Percentiles rank a stretch among this genome's conserved stretches.
phyloP scores from a whole-genome alignment of 148 eudicot genomes.

The Rhododendron henanense region DNA sequence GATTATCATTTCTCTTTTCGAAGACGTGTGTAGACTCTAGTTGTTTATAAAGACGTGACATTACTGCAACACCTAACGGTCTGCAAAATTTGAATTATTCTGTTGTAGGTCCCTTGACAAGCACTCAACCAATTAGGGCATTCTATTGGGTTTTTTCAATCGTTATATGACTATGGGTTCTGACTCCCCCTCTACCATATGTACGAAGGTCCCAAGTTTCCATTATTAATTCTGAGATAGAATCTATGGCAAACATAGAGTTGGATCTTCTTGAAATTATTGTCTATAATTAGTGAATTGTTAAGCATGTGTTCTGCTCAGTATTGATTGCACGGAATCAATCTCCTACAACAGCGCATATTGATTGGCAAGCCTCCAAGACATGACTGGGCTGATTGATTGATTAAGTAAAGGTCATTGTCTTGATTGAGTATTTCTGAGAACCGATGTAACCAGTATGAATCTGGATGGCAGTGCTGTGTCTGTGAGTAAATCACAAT shows the following conservation, averaged over 20 bases:
- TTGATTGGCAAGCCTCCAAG: neutral
- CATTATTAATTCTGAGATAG: neutral
- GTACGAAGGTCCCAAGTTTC: neutral
- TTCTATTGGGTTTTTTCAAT: neutral
- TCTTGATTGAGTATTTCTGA: neutral
- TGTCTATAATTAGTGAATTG: neutral
- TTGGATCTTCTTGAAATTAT: neutral
- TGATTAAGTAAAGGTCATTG: neutral
- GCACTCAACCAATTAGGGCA: neutral
- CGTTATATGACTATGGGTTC: neutral
- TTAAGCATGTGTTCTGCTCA: neutral
- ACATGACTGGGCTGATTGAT: neutral
- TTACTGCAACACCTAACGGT: neutral
- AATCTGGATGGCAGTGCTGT: neutral
- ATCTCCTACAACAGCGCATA: neutral
- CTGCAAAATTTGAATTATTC: neutral
- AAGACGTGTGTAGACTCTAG: neutral
- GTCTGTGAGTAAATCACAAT: neutral
- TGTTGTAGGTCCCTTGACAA: neutral
- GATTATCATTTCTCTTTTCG: neutral
- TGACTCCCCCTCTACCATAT: neutral
- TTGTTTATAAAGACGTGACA: neutral
- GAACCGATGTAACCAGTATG: neutral
- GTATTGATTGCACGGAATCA: neutral
- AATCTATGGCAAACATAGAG: neutral